These are phyloP conservation scores for Aspergillus affinis DNA, from an alignment of 495 filamentous ascomycete species.

Conservation along the genomic window DNA sequence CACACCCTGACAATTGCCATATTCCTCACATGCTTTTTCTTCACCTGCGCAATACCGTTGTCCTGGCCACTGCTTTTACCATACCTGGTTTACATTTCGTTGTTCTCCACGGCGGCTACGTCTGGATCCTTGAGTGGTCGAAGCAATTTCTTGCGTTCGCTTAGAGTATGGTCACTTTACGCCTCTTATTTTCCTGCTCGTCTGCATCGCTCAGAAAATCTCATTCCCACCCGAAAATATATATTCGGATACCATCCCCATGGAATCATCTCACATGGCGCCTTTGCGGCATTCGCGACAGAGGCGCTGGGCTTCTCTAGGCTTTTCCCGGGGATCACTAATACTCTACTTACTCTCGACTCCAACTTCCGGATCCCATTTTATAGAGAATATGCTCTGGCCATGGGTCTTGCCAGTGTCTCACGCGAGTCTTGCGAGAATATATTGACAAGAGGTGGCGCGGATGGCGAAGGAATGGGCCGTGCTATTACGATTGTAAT, in stretches of 20 bases:
- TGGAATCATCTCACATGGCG: conserved; percentile 94
- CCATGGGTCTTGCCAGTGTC: conserved; percentile 83
- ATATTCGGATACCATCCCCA: conserved; percentile 98
- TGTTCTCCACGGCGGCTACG: conserved; percentile 72
- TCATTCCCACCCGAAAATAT: conserved; percentile 85
- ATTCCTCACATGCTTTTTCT: conserved; percentile 80
- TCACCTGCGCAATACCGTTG: conserved; percentile 84
- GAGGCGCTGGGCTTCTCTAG: conserved; percentile 85
- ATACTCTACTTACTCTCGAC: conserved; percentile 83
- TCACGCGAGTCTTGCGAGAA: conserved; percentile 90
- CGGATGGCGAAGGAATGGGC: conserved; percentile 85
- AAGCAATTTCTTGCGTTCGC: conserved; percentile 67
- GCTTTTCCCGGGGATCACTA: conserved; percentile 95
- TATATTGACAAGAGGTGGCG: conserved; percentile 72
- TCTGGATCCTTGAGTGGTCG: conserved; percentile 74
- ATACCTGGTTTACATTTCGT: conserved; percentile 77
- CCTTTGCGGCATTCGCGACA: conserved; percentile 88
- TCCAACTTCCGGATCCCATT: conserved; percentile 92
- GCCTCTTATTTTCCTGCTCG: conserved; percentile 88
- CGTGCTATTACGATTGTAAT: conserved; percentile 95
- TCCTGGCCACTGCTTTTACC: conserved; percentile 91
- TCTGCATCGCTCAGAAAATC: conserved; percentile 74
- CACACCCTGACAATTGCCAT: conserved; percentile 82
- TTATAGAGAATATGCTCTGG: conserved; percentile 87
- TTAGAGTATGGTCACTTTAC: conserved; percentile 83